A percentile compares a stretch with the other conserved stretches of the same genome.
These are phyloP conservation scores for Aphanomyces astaci DNA, from an alignment of 352 stramenopile species.

Conservation along the genomic window DNA sequence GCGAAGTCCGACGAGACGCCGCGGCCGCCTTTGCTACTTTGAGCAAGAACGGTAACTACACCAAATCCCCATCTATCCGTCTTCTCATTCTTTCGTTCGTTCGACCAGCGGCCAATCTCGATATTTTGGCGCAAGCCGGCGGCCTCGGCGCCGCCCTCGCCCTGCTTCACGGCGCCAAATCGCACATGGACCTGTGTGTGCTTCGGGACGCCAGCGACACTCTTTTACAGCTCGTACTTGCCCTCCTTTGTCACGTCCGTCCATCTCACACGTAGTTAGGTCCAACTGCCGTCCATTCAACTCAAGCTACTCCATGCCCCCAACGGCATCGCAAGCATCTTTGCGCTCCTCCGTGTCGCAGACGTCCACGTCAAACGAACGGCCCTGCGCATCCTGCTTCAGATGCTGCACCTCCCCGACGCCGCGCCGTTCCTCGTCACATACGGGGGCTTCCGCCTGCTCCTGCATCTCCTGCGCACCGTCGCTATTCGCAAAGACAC, in stretches of 20 bases:
- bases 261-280: conserved; percentile 21
- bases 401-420: conserved; percentile 52
- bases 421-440: conserved; percentile 52
- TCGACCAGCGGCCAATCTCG: conserved; percentile 48
- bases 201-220: conserved; percentile 57
- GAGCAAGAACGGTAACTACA: conserved; percentile 49
- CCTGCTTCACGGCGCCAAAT: conserved; percentile 47
- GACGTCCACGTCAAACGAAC: conserved; percentile 43
- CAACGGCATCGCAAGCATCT: conserved; percentile 59
- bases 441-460: conserved; percentile 54
- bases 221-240: conserved; percentile 41
- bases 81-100: background rate
- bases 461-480: conserved; percentile 50
- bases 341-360: conserved; percentile 46
- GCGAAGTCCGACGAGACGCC: conserved; percentile 70
- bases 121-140: conserved; percentile 56
- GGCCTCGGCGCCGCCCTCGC: conserved; percentile 64
- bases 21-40: conserved; percentile 65
- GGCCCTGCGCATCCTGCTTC: conserved; percentile 51
- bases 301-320: conserved; percentile 54
- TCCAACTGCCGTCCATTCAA: conserved; percentile 43
- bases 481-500: conserved; percentile 35
- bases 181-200: conserved; percentile 49
- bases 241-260: no score
- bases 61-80: conserved; percentile 10